phyloP scores from a whole-genome alignment of 2,329 filamentous ascomycete species.

The Apiospora arundinis region DNA sequence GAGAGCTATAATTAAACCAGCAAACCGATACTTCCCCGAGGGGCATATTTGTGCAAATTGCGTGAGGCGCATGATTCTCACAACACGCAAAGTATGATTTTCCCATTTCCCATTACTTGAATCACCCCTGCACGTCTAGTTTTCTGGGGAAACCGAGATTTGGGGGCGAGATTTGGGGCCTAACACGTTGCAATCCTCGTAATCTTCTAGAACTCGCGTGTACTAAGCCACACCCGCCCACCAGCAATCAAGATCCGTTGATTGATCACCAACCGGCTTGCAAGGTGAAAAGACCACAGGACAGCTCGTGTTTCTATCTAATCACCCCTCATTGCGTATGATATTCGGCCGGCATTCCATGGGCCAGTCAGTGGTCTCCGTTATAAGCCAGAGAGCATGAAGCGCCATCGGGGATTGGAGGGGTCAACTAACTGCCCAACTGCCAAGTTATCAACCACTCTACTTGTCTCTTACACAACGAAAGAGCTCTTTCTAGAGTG shows the following conservation, averaged over 20 bases:
- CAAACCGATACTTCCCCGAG: neutral
- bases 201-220: conserved; percentile 6
- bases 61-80: conserved; percentile 12
- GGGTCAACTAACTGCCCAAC: neutral
- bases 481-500: neutral
- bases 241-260: neutral
- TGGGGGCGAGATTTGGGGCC: neutral
- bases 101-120: neutral
- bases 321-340: neutral
- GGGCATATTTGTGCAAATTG: conserved; percentile 4
- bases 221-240: conserved; percentile 1
- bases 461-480: neutral
- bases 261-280: neutral
- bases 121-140: neutral
- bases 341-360: neutral
- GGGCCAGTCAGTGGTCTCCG: neutral
- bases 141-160: neutral
- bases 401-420: neutral
- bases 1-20: neutral
- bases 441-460: neutral
- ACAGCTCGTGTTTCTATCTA: neutral
- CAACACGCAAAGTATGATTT: neutral
- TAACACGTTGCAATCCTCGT: conserved; percentile 17
- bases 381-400: neutral
- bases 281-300: neutral